Percentiles rank a stretch among this genome's conserved stretches.
Evolutionary conservation across 257 asterid species (phyloP).

Genomic region (Solanum ossicruentum): DNA sequence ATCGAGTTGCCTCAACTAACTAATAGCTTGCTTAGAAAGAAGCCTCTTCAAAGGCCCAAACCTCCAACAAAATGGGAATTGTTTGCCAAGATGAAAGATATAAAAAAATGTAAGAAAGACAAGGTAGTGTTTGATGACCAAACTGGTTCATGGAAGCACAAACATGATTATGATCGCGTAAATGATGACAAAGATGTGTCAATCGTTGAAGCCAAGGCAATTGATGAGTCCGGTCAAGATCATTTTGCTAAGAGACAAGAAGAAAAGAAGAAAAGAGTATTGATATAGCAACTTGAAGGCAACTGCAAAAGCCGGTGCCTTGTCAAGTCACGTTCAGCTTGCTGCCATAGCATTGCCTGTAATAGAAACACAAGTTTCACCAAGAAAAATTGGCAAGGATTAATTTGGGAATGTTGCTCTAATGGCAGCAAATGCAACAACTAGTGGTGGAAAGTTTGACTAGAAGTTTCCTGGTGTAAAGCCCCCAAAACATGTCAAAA

Average conservation of each 20-base stretch:
- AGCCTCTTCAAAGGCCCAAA: conserved; percentile 83
- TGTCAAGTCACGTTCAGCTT: conserved; percentile 89
- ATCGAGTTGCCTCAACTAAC: conserved; percentile 66
- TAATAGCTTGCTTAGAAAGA: conserved; percentile 64
- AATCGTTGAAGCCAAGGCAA: conserved; percentile 80
- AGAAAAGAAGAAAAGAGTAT: conserved; percentile 70
- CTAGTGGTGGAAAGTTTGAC: too few relatives aligned
- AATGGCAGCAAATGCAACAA: too few relatives aligned
- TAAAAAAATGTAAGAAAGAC: conserved; percentile 54
- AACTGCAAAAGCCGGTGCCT: conserved; percentile 70
- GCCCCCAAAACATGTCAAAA: too few relatives aligned
- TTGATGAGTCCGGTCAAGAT: conserved; percentile 82
- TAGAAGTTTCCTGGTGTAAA: too few relatives aligned
- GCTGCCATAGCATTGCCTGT: conserved; percentile 84
- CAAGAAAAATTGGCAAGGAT: conserved; percentile 60
- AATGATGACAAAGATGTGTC: conserved; percentile 85
- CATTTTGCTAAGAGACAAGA: conserved; percentile 69
- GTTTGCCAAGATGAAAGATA: conserved; percentile 86
- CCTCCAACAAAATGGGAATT: conserved; percentile 91
- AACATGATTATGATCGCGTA: conserved; percentile 81
- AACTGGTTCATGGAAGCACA: conserved; percentile 74
- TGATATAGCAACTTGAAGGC: conserved; percentile 62
- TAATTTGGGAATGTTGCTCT: conserved; percentile 90
- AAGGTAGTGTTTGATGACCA: conserved; percentile 77
- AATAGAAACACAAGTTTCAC: conserved; percentile 60